Percentiles rank a stretch among this genome's conserved stretches.
Evolutionary conservation across 345 rosid genomes (phyloP).

Genomic region (Citrus glauca): DNA sequence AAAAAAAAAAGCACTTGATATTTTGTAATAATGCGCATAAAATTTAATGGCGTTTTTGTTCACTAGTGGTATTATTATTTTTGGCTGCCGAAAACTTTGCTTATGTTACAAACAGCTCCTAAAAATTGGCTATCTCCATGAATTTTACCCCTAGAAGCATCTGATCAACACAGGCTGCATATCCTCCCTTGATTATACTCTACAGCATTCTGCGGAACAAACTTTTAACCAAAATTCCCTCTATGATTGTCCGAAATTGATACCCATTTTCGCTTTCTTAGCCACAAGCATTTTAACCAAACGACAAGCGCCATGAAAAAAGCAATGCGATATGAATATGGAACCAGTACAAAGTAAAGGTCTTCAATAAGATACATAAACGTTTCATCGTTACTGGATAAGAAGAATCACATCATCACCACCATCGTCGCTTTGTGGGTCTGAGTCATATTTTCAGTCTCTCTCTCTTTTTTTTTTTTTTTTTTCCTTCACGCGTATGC

Average conservation of each 20-base stretch:
- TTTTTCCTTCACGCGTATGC: background rate
- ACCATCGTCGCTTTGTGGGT: conserved; percentile 13
- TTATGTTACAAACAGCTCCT: background rate
- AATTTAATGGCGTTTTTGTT: too few relatives aligned
- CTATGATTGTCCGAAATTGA: conserved; percentile 28
- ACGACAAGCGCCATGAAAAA: conserved; percentile 19
- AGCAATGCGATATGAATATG: too few relatives aligned
- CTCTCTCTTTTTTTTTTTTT: background rate
- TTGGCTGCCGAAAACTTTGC: too few relatives aligned
- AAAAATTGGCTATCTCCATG: background rate
- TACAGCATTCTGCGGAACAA: conserved; percentile 7
- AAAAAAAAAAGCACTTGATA: too few relatives aligned
- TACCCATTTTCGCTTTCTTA: conserved; percentile 15
- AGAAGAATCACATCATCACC: conserved; percentile 21
- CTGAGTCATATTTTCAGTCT: background rate
- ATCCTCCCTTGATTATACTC: background rate
- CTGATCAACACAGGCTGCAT: background rate
- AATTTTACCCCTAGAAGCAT: background rate
- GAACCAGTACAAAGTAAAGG: conserved; percentile 16
- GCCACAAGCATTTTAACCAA: background rate
- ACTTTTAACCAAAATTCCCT: conserved; percentile 22
- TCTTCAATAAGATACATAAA: conserved; percentile 26
- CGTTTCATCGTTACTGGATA: conserved; percentile 30
- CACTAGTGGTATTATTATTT: too few relatives aligned
- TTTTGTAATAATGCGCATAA: too few relatives aligned